Conservation (phyloP, 2,329 filamentous ascomycete species). For the Coleophoma cylindrospora region DNA sequence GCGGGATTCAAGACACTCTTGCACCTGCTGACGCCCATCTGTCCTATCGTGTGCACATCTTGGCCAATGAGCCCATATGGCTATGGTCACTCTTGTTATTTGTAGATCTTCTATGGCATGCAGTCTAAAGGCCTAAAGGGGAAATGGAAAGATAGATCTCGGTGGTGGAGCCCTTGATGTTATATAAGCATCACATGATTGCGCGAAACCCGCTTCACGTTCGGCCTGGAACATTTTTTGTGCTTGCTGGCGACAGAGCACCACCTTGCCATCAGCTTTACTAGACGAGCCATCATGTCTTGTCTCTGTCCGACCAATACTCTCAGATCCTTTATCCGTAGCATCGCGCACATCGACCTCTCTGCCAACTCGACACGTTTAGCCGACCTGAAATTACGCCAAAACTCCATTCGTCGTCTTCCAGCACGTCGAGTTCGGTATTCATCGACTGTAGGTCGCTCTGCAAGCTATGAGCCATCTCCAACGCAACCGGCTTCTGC, state of each 20-base stretch:
- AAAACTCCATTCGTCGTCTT: not conserved
- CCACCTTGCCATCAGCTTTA: not conserved
- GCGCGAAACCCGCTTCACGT: too few species aligned
- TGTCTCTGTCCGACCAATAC: constrained; percentile 21
- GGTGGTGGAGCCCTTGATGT: too few species aligned
- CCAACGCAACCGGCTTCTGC: too few species aligned
- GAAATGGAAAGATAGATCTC: too few species aligned
- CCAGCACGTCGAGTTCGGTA: not conserved
- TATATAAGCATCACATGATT: too few species aligned
- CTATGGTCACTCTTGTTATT: too few species aligned
- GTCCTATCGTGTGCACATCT: too few species aligned
- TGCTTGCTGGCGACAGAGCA: not conserved
- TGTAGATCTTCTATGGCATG: too few species aligned
- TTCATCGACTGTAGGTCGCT: not conserved
- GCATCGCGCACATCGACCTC: constrained; percentile 23
- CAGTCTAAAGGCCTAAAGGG: too few species aligned
- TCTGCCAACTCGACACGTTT: constrained; percentile 3
- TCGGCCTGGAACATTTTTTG: not conserved
- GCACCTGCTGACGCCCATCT: too few species aligned
- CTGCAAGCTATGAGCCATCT: not conserved
- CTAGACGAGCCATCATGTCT: constrained; percentile 16
- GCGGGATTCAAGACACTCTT: too few species aligned
- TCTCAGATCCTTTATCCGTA: constrained; percentile 23
- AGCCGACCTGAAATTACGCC: constrained; percentile 1
- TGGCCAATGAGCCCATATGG: too few species aligned